Conservation (phyloP, 179 eudicot species). For the Beta macrorhiza region DNA sequence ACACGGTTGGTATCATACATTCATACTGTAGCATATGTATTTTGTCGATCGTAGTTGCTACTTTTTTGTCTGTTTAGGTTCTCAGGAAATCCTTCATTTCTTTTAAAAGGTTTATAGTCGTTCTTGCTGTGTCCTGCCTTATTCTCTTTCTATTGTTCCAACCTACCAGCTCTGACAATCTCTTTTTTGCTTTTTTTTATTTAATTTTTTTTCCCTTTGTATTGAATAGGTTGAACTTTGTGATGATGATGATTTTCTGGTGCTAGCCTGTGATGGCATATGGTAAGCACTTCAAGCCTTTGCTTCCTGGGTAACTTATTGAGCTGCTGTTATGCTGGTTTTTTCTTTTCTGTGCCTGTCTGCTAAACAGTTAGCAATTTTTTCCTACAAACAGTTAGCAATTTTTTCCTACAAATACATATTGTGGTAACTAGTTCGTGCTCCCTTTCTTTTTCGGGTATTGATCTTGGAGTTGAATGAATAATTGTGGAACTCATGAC, state of each 20-base stretch:
- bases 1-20: conserved; percentile 40
- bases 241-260: conserved; percentile 87
- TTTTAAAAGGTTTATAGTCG: background rate
- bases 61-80: background rate
- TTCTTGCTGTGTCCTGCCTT: background rate
- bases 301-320: background rate
- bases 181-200: background rate
- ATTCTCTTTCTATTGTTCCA: background rate
- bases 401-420: background rate
- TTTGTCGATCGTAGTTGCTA: background rate
- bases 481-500: no score
- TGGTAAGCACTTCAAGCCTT: conserved; percentile 54
- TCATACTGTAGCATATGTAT: background rate
- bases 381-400: background rate
- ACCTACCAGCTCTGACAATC: conserved; percentile 5
- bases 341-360: background rate
- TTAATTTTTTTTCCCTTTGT: background rate
- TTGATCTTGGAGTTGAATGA: no score
- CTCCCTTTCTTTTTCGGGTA: no score
- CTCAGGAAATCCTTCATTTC: background rate
- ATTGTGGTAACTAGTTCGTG: background rate
- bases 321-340: background rate
- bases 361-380: background rate
- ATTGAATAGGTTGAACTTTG: conserved; percentile 77
- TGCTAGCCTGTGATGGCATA: conserved; percentile 96